These are phyloP conservation scores for Volvox africanus DNA, from an alignment of 139 green algal genomes.

Conservation along the genomic window DNA sequence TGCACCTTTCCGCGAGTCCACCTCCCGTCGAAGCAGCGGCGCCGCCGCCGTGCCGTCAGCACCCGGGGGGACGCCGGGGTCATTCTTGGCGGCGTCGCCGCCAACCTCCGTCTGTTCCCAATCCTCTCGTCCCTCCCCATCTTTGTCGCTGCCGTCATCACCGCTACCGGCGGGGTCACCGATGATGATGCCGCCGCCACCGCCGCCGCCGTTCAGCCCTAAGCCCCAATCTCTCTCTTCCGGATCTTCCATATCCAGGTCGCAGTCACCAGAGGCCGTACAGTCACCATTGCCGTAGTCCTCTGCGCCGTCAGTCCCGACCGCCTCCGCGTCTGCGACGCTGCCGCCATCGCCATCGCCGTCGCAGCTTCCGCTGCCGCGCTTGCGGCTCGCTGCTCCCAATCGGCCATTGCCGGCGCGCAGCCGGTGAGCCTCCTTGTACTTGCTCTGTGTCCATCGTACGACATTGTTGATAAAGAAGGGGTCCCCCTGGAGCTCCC, in stretches of 20 bases:
- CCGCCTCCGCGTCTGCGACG: background rate
- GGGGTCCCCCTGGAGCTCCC: constrained; percentile 15
- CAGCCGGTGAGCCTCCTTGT: background rate
- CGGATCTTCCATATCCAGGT: background rate
- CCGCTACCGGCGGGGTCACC: too few species aligned
- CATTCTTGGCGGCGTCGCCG: background rate
- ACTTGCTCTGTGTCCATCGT: constrained; percentile 11
- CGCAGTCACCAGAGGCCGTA: background rate
- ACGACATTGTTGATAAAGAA: constrained; percentile 7
- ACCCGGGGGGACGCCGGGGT: background rate
- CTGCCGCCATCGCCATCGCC: background rate
- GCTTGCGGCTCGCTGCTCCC: background rate
- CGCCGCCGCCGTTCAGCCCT: background rate
- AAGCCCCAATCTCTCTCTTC: background rate
- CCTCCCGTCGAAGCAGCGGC: too few species aligned
- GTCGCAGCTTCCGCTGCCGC: background rate
- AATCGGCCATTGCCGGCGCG: background rate
- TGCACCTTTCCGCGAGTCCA: too few species aligned
- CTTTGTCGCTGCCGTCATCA: background rate
- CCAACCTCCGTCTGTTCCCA: background rate
- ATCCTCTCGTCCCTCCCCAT: too few species aligned
- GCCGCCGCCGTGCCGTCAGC: background rate
- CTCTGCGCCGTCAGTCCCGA: background rate
- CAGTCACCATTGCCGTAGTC: background rate
- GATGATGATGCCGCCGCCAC: background rate